Percentiles rank a stretch among this genome's conserved stretches.
Conservation (phyloP, 2,329 filamentous ascomycete species). For the Elsinoe australis region DNA sequence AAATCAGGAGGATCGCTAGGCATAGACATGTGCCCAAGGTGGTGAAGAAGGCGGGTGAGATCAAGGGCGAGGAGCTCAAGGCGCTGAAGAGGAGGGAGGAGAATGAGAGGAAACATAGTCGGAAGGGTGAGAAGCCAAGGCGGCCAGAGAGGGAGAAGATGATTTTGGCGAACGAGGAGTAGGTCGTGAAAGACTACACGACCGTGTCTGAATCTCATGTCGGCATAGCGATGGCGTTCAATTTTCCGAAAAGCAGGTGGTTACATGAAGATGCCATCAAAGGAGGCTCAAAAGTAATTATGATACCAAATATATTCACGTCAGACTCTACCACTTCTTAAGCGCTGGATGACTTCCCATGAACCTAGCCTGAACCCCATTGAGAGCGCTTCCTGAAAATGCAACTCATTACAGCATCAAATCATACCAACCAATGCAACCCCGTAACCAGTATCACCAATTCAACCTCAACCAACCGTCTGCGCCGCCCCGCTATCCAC, state of each 20-base stretch:
- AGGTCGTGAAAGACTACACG: no score
- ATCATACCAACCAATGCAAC: neutral
- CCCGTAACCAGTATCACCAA: no score
- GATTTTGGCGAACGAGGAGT: conserved; percentile 63
- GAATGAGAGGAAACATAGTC: conserved; percentile 86
- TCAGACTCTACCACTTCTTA: no score
- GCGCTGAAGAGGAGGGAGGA: conserved; percentile 86
- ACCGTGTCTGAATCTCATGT: no score
- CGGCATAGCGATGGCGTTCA: conserved; percentile 16
- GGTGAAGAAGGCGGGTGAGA: conserved; percentile 91
- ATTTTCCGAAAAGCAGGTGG: no score
- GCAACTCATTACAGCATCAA: conserved; percentile 11
- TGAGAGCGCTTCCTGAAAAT: no score
- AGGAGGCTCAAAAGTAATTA: neutral
- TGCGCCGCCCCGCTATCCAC: neutral
- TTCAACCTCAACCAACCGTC: neutral
- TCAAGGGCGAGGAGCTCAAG: conserved; percentile 82
- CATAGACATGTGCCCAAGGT: conserved; percentile 88
- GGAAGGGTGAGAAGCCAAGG: conserved; percentile 68
- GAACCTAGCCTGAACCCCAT: no score
- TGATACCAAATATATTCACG: neutral
- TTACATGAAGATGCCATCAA: no score
- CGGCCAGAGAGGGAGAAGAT: conserved; percentile 87
- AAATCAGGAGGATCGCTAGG: conserved; percentile 80
- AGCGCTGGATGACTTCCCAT: no score